phyloP scores from a whole-genome alignment of 1,139 yeast species.

The Scheffersomyces segobiensis region DNA sequence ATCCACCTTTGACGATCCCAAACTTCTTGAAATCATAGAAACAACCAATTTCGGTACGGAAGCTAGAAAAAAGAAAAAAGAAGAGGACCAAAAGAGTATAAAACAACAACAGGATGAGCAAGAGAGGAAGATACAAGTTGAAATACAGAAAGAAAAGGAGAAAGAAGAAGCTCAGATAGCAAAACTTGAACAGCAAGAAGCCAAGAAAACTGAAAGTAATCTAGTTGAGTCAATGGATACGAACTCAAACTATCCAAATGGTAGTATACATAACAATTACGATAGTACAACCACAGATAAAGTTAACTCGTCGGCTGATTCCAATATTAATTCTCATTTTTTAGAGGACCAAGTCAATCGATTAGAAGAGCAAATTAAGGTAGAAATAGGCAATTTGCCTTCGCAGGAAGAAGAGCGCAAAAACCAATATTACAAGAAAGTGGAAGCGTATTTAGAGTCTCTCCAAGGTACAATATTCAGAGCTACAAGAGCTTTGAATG shows the following conservation, averaged over 20 bases:
- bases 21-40: conserved; percentile 21
- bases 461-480: conserved; percentile 65
- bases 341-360: conserved; percentile 2
- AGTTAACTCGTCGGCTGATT: conserved; percentile 22
- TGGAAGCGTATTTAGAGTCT: conserved; percentile 59
- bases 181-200: not conserved
- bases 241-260: not conserved
- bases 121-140: conserved; percentile 1
- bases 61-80: conserved; percentile 6
- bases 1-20: conserved; percentile 11
- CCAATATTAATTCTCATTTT: conserved; percentile 12
- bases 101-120: not conserved
- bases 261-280: not conserved
- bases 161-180: not conserved
- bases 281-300: not conserved
- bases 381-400: conserved; percentile 28
- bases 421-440: conserved; percentile 25
- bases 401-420: conserved; percentile 28
- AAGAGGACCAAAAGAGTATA: not conserved
- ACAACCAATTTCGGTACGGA: conserved; percentile 20
- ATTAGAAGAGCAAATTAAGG: conserved; percentile 21
- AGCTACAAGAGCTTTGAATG: conserved; percentile 78
- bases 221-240: not conserved
- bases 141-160: not conserved
- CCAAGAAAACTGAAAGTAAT: not conserved